Base-by-base conservation (phyloP, 495 filamentous ascomycete genomes). In the Xylaria grammica region DNA sequence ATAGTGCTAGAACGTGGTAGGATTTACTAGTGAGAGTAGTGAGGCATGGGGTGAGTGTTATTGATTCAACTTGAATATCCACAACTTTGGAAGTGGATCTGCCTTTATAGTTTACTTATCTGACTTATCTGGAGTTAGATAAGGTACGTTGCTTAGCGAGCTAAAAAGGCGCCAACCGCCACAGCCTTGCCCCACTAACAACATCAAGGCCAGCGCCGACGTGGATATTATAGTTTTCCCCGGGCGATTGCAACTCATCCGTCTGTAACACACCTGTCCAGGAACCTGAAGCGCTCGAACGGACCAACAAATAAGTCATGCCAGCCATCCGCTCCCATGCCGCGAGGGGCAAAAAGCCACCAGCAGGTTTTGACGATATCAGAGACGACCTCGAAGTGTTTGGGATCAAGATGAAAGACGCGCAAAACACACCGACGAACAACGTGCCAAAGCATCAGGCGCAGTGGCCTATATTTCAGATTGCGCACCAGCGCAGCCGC, bases 351-450 rank as follows among this genome's bases (percentile, higher is more conserved):
- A 98, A 97, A 81, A 86, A 95, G 63, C 95, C 95, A 44, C 95
- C 95, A 42, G 93, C 90, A 19, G 95, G 95, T 73, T 99, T 98
- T 84, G 89, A 91, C 66, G 95, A 98, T 74, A 91, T 99, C 72
- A 93, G 98, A 78, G 94, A 97, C 76, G 96, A 94, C 63, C 89
- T 99, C 29, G 86, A 98, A 24, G 91, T 97, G 67, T 99, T 98
- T 79, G 83, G 83, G 77, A 97, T 97, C 82, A 96, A 97, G 81
- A 97, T 98, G 95, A 97, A 97, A 76, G 95, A 99, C 78, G 95
- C 94, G 54, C 92, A 97, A 75, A 93, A 94, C 73, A 79, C 82
- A 36, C 79, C 85, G 45, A 77, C 80, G 0, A 75, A 77, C 70
- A 82, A 82, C 69, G 73, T 83, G 4, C 82, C 83, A 1, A 88